Percentiles rank a stretch among this genome's conserved stretches.
These are phyloP conservation scores for Gossypium schwendimanii DNA, from an alignment of 441 rosid genomes.

Conservation along the genomic window DNA sequence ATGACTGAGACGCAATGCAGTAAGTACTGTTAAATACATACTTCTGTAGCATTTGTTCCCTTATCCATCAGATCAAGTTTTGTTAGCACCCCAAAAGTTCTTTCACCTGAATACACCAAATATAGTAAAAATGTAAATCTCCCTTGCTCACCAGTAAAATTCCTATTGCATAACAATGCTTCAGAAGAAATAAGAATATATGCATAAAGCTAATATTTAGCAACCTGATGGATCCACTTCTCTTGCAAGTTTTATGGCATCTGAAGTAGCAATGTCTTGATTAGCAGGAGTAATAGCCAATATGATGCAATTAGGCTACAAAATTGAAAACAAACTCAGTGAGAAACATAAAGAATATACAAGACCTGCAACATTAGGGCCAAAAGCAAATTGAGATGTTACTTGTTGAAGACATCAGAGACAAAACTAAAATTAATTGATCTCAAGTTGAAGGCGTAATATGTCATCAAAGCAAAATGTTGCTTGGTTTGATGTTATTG, in stretches of 20 bases:
- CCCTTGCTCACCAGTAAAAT: neutral
- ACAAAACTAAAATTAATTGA: neutral
- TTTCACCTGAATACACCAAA: conserved; percentile 59
- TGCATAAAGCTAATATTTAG: neutral
- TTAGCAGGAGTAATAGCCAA: conserved; percentile 98
- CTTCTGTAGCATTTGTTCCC: conserved; percentile 93
- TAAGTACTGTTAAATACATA: conserved; percentile 25
- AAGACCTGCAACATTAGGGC: neutral
- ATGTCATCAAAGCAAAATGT: conserved; percentile 6
- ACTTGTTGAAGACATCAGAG: neutral
- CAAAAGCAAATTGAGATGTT: neutral
- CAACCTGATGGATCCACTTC: conserved; percentile 98
- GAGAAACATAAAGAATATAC: neutral
- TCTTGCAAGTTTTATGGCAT: conserved; percentile 96
- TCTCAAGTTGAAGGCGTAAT: neutral
- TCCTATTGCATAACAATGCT: neutral
- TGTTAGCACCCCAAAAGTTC: conserved; percentile 94
- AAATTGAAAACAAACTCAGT: conserved; percentile 12
- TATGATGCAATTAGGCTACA: conserved; percentile 86
- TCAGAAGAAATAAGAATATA: conserved; percentile 2
- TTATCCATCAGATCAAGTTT: conserved; percentile 99
- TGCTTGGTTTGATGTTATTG: neutral
- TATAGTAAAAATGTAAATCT: conserved; percentile 3
- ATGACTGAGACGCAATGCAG: conserved; percentile 12
- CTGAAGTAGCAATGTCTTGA: conserved; percentile 99